Conservation (phyloP, 352 stramenopile genomes). For the Blastocystis sp. region DNA sequence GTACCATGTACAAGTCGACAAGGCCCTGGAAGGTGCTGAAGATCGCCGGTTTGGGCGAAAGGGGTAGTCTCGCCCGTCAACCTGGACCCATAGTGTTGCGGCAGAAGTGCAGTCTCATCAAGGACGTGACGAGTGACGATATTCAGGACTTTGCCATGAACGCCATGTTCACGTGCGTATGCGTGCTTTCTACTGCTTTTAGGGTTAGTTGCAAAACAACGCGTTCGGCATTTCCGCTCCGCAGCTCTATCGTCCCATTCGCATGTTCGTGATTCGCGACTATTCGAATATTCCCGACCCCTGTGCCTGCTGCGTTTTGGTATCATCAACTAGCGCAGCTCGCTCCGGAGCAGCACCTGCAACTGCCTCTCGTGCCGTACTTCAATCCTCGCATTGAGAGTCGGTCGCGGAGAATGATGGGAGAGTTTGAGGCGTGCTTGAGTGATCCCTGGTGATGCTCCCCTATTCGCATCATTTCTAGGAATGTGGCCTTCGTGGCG, state of each 20-base stretch:
- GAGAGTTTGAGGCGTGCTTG: conserved; percentile 66
- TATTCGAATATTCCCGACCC: conserved; percentile 56
- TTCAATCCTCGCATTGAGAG: conserved; percentile 63
- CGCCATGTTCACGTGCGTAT: conserved; percentile 60
- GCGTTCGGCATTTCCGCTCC: conserved; percentile 64
- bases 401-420: conserved; percentile 26
- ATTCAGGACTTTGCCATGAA: conserved; percentile 63
- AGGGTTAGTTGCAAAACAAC: conserved; percentile 55
- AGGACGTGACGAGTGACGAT: conserved; percentile 45
- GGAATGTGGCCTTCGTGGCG: conserved; percentile 66
- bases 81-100: background rate
- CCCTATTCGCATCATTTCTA: background rate
- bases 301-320: background rate
- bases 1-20: conserved; percentile 36
- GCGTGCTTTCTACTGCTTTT: background rate
- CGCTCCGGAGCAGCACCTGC: conserved; percentile 20
- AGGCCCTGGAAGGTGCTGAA: conserved; percentile 45
- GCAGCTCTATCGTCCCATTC: conserved; percentile 54
- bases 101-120: conserved; percentile 36
- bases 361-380: conserved; percentile 34
- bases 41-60: conserved; percentile 50
- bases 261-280: conserved; percentile 65
- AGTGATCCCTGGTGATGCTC: conserved; percentile 46
- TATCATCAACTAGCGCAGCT: conserved; percentile 23
- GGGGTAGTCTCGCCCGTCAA: background rate